These are phyloP conservation scores for Chytridiales sp. DNA, from an alignment of 371 early-diverging fungal species.

Conservation along the genomic window DNA sequence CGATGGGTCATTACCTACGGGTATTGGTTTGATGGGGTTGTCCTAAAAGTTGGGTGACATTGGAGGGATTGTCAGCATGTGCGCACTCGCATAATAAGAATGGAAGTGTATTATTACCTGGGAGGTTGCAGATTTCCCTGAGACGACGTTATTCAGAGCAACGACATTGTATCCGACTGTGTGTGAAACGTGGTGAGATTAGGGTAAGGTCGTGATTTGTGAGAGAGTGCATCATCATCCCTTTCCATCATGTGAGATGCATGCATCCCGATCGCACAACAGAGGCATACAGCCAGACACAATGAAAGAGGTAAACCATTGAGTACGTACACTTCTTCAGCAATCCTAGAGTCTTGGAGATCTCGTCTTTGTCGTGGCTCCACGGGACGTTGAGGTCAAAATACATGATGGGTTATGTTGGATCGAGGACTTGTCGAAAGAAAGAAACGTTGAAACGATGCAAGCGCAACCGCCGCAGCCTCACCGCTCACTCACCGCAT, in stretches of 20 bases:
- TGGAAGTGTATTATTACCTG: constrained; percentile 45
- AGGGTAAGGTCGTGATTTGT: no score
- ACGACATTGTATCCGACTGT: constrained; percentile 73
- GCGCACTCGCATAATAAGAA: neutral
- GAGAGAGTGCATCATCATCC: no score
- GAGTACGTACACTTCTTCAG: constrained; percentile 36
- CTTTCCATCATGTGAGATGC: no score
- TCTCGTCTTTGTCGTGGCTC: constrained; percentile 33
- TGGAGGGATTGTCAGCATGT: neutral
- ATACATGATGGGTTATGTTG: no score
- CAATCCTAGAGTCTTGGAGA: constrained; percentile 46
- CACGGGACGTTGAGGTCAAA: constrained; percentile 66
- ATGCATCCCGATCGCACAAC: no score
- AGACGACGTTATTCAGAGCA: constrained; percentile 67
- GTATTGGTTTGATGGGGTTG: constrained; percentile 40
- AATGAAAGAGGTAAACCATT: neutral
- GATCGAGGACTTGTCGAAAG: no score
- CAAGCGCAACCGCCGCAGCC: no score
- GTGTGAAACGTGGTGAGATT: no score
- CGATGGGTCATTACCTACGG: constrained; percentile 39
- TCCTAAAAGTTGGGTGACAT: constrained; percentile 29
- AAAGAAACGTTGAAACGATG: no score
- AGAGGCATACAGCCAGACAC: neutral
- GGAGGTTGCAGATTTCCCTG: constrained; percentile 53
- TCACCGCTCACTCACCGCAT: no score